A percentile compares a stretch with the other conserved stretches of the same genome.
Evolutionary conservation across 129 eudicot species (phyloP).

Genomic region (Gnaphalium uliginosum): DNA sequence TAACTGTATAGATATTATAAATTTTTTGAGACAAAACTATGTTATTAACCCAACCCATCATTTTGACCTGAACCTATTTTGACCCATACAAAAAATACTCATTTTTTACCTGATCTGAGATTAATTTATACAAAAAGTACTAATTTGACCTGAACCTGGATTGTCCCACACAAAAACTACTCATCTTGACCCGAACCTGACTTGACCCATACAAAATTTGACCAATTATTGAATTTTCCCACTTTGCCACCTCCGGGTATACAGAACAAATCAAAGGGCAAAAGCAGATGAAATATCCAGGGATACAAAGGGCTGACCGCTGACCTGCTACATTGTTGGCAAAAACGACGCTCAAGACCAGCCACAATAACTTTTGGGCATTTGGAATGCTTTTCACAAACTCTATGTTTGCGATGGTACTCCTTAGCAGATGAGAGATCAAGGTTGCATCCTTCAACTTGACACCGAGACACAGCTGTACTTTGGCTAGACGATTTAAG

Average conservation of each 20-base stretch:
- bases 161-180: neutral
- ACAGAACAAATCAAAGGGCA: neutral
- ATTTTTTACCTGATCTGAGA: neutral
- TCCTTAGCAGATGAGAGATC: conserved; percentile 55
- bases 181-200: neutral
- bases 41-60: neutral
- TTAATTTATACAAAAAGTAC: neutral
- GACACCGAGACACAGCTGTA: conserved; percentile 45
- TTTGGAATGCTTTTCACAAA: conserved; percentile 56
- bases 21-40: too few relatives aligned
- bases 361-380: conserved; percentile 55
- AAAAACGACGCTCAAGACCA: conserved; percentile 62
- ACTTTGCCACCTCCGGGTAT: neutral
- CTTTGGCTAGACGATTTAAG: conserved; percentile 46
- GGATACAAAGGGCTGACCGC: conserved; percentile 22
- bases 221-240: neutral
- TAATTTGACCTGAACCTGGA: neutral
- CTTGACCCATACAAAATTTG: neutral
- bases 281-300: neutral
- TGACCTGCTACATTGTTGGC: conserved; percentile 74
- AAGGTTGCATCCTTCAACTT: conserved; percentile 64
- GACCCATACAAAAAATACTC: neutral
- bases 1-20: neutral
- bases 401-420: conserved; percentile 57
- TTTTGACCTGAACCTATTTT: neutral